Base-by-base conservation (phyloP, 2,329 filamentous ascomycete species). In the Chrysosphaeria jannelii region DNA sequence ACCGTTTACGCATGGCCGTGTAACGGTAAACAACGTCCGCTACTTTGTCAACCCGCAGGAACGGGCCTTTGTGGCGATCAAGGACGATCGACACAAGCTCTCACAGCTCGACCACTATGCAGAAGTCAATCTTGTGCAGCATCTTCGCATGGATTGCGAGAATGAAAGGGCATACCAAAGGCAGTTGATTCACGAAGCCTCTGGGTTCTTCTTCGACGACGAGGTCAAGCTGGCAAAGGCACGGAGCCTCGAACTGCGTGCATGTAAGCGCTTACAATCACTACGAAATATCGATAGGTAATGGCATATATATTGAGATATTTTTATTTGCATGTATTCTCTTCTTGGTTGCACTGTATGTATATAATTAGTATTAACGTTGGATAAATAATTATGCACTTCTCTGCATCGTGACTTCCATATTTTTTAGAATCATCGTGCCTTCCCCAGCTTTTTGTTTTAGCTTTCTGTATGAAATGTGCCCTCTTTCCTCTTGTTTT, bases 11-110 rank as follows among this genome's bases (percentile, higher is more conserved):
- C 48, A 67, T 35, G 57, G 67, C 33, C 71, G 76, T 27, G 59
- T 54, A 13, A 81, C 58, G 8, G 18, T 12, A 1, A 52, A 76
- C 30, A 63, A 68, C 24, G 54, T 89, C 24, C 58, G 74, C 29
- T 97, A 93, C 48, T 97, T 59, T 38, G 57, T 93, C 29, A 67
- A 89, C 39, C 78, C 78, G 1, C 40, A 43, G 4, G 79, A 91
- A 14, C 57, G 90, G 14, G 54, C 58, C 14, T 60, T 29, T 17
- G 26, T 22, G 14, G 14, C 26, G 3, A 32, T 28, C 24, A 27
- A 67, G 17, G 79, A 64, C 41, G 65, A 55, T 26, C 43, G 56
- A 8, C 53, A 58, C 26, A 70, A 85, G 39, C 59, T 89, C 37
- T 48, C 50, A 22, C 57, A 68, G 34, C 49, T 97, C 15, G 85